Conservation (phyloP, 2,329 filamentous ascomycete species). For the Neonectria coccinea region DNA sequence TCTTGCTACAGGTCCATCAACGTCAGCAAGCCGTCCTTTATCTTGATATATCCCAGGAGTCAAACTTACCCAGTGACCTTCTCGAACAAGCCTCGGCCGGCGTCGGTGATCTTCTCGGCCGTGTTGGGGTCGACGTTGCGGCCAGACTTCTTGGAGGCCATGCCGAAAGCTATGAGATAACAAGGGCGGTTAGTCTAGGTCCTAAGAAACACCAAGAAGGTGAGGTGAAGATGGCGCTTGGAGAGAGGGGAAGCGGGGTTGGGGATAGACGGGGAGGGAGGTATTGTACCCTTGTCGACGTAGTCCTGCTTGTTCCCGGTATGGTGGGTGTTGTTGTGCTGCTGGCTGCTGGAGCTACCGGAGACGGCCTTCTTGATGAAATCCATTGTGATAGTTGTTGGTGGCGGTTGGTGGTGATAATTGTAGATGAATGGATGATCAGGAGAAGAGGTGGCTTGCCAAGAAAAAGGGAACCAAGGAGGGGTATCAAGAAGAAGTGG, state of each 20-base stretch:
- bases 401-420: conserved; percentile 6
- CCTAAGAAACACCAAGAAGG: neutral
- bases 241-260: neutral
- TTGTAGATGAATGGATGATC: conserved; percentile 2
- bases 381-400: conserved; percentile 50
- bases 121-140: conserved; percentile 49
- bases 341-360: conserved; percentile 32
- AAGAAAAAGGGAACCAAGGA: neutral
- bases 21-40: conserved; percentile 1
- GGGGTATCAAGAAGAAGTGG: neutral
- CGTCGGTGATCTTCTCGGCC: conserved; percentile 56
- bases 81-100: conserved; percentile 50
- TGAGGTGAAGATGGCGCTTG: neutral
- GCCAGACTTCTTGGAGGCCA: conserved; percentile 50
- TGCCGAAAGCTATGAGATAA: conserved; percentile 44
- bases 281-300: conserved; percentile 52
- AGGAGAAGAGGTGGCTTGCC: conserved; percentile 4
- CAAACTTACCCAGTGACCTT: conserved; percentile 52
- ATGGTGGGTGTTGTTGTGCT: conserved; percentile 28
- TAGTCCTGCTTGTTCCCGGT: conserved; percentile 46
- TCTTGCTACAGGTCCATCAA: conserved; percentile 28
- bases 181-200: neutral
- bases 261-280: neutral
- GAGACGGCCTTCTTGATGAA: conserved; percentile 53
- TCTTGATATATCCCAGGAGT: neutral